Evolutionary conservation across 441 rosid genomes (phyloP), one percentile per base, ranked within the genome.

Genomic region (Codiaeum variegatum): DNA sequence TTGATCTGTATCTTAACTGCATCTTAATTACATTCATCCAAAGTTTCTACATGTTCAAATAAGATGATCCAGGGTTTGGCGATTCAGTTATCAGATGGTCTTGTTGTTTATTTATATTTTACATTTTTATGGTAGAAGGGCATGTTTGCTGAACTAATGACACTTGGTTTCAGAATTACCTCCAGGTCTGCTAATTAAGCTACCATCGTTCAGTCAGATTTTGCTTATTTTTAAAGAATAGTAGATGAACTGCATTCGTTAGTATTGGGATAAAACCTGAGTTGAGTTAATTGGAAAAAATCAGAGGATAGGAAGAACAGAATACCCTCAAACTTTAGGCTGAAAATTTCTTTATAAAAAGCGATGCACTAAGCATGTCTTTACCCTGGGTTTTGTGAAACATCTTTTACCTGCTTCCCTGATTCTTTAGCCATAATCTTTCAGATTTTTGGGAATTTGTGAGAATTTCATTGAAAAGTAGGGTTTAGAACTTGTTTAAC

Each of bases 401-500:
- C 36, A 10, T 36, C 28, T 21, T 36, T 34, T 26, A 26, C 55
- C 38, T 40, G 10, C 7, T 60, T 0, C 18, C 38, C 19, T 28
- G 51, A 44, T 65, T 49, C 18, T 65, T 65, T 1, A 42, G 21
- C n/a, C 34, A 24, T 44, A 29, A 65, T 65, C 44, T 65, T 40
- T 32, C 23, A 26, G 12, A 42, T 65, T 13, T 13, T 40, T 49
- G 54, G 51, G 54, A 19, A 49, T 18, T 47, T 15, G 29, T 44
- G 18, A 65, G 55, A 40, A 65, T 26, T 65, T n/a, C 52, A 24
- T 15, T 15, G 34, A 65, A 65, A 13, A 23, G 44, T 26, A 15
- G 34, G 36, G 34, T 24, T 44, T 54, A 29, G 54, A 46, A 63
- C 69, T 68, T 75, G 38, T 64, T 58, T 73, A 36, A 62, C 52